These are phyloP conservation scores for Penicillium verrucosum DNA, from an alignment of 2,329 filamentous ascomycete species.

Conservation along the genomic window DNA sequence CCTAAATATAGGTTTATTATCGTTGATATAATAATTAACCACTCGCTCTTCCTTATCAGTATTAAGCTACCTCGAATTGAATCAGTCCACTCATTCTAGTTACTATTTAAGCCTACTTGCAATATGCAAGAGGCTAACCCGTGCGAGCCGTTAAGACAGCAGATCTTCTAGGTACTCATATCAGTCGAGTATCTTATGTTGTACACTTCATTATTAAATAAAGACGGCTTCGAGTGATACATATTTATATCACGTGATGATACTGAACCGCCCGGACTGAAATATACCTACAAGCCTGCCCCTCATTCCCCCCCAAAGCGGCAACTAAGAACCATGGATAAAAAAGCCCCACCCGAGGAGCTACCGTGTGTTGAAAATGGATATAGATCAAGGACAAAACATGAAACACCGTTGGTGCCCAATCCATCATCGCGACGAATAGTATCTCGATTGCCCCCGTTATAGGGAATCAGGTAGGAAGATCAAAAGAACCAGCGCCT, in stretches of 20 bases:
- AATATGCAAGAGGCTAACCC: not conserved
- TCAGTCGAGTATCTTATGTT: not conserved
- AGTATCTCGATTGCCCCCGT: not conserved
- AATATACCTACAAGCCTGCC: not conserved
- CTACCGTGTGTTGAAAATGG: not conserved
- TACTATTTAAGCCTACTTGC: not conserved
- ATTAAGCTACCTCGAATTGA: not conserved
- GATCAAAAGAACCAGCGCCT: not conserved
- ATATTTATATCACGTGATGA: not conserved
- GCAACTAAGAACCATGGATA: not conserved
- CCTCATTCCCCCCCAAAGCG: not conserved
- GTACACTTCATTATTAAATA: not conserved
- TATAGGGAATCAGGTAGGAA: not conserved
- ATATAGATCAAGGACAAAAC: constrained; percentile 1
- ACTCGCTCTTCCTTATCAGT: no score
- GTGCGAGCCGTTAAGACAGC: not conserved
- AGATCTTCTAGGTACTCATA: not conserved
- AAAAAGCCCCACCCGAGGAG: not conserved
- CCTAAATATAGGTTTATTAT: no score
- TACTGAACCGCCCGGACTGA: not conserved
- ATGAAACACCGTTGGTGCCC: constrained; percentile 1
- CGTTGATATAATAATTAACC: no score
- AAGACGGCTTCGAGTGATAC: not conserved
- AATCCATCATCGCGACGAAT: not conserved
- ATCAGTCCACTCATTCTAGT: not conserved